Evolutionary conservation across 495 filamentous ascomycete genomes (phyloP), one percentile per base, ranked within the genome.

Genomic region (Jackrogersella minutella): DNA sequence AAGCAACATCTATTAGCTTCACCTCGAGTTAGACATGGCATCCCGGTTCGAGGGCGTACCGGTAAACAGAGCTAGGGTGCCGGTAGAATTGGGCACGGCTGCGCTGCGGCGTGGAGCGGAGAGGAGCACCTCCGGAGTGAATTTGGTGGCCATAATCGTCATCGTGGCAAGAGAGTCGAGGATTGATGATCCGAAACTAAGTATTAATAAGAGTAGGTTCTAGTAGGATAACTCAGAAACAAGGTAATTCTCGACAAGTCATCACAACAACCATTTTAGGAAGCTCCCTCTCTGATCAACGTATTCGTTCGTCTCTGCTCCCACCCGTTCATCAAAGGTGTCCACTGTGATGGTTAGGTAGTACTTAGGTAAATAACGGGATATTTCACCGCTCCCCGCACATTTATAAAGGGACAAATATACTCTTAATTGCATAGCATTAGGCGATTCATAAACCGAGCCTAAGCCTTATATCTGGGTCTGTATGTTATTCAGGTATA

Each of bases 71-170:
- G 89, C 87, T 39, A 86, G 79, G 11, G 82, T 90, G 5, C 90
- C 92, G 31, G 85, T 79, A 5, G 84, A 69, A 74, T 95, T 96
- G 26, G 94, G 93, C 11, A 88, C 76, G 21, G 90, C 93, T 17
- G 87, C 72, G 39, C 90, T 91, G 37, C 94, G 87, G 31, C 94
- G 87, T 26, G 94, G 92, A 11, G 93, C 92, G 69, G 88, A 88
- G 69, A 98, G 86, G 54, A 98, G 85, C 34, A 93, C 89, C 86
- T 92, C 86, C 5, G 90, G 90, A 0, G 87, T 91, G 76, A 93
- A 91, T 68, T 88, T 89, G 72, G 85, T 85, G 5, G 87, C 84
- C 66, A 83, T 82, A 67, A 90, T 80, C 50, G 87, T 87, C 88
- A 91, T 91, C 8, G 62, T 75, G 62, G 62, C 28, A 19, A 33